A percentile compares a stretch with the other conserved stretches of the same genome.
Conservation (phyloP, 2,329 filamentous ascomycete species). For the Colletotrichum costaricense region DNA sequence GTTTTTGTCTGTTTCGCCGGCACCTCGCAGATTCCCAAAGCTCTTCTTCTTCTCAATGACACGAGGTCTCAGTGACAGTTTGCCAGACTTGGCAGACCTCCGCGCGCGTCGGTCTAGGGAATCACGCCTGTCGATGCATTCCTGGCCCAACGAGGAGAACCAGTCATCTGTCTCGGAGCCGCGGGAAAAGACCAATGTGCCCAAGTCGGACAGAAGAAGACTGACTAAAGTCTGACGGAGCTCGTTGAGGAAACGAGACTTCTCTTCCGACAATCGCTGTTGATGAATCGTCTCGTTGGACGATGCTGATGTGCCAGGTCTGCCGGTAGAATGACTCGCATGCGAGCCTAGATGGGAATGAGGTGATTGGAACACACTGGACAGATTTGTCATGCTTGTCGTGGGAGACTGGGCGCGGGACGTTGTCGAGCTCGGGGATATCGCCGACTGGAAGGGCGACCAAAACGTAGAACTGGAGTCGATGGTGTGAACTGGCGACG, state of each 20-base stretch:
- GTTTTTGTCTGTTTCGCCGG: conserved; percentile 54
- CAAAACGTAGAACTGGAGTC: conserved; percentile 87
- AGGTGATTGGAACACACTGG: conserved; percentile 59
- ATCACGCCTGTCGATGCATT: conserved; percentile 73
- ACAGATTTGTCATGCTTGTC: conserved; percentile 69
- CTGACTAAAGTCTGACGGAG: conserved; percentile 85
- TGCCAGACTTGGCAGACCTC: conserved; percentile 51
- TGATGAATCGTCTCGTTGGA: conserved; percentile 75
- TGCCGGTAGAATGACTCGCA: conserved; percentile 60
- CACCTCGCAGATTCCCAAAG: conserved; percentile 71
- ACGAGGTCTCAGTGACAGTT: conserved; percentile 58
- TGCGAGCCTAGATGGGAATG: conserved; percentile 57
- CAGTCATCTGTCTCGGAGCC: conserved; percentile 95
- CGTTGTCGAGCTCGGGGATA: conserved; percentile 70
- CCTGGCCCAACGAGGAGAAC: conserved; percentile 77
- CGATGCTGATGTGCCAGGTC: conserved; percentile 74
- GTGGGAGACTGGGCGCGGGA: conserved; percentile 71
- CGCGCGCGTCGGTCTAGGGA: conserved; percentile 61
- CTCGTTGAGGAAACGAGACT: conserved; percentile 80
- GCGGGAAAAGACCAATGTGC: conserved; percentile 84
- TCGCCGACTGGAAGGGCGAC: conserved; percentile 83
- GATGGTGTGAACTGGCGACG: conserved; percentile 76
- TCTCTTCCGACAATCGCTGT: conserved; percentile 73
- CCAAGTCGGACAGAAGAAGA: conserved; percentile 88
- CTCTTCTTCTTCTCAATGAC: conserved; percentile 75